These are phyloP conservation scores for Asterochloris sp. DNA, from an alignment of 139 green algal species.

Conservation along the genomic window DNA sequence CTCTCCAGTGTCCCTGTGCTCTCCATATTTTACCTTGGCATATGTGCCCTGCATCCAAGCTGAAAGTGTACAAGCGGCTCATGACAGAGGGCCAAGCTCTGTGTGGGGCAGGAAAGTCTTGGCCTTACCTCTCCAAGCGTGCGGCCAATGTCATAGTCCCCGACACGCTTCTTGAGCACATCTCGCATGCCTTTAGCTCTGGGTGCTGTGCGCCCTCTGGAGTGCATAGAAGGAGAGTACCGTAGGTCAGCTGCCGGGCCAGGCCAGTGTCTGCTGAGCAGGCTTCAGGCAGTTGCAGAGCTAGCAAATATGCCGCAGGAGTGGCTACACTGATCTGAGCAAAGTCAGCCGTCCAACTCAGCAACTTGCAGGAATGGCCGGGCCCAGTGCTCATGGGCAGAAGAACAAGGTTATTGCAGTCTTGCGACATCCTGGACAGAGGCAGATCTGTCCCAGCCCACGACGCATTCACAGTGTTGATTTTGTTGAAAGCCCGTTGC, in stretches of 20 bases:
- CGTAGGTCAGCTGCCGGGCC: no score
- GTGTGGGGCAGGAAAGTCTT: background rate
- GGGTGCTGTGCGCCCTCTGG: no score
- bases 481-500: background rate
- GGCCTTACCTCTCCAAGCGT: slow-evolving; percentile 64
- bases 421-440: background rate
- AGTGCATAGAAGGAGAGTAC: no score
- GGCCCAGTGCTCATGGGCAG: slow-evolving; percentile 51
- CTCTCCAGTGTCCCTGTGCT: slow-evolving; percentile 53
- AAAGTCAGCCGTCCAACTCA: no score
- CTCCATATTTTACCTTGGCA: slow-evolving; percentile 67
- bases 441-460: background rate
- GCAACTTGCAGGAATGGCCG: slow-evolving; percentile 36
- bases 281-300: no score
- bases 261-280: no score
- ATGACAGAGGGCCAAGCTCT: background rate
- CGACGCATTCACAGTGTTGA: background rate
- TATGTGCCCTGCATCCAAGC: slow-evolving; percentile 47
- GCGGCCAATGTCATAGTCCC: slow-evolving; percentile 53
- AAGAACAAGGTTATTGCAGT: slow-evolving; percentile 60
- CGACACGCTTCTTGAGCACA: slow-evolving; percentile 35
- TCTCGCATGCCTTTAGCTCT: background rate
- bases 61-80: background rate
- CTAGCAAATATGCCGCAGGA: no score
- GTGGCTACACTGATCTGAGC: no score